A percentile compares a stretch with the other conserved stretches of the same genome.
Evolutionary conservation across 257 asterid species (phyloP).

Genomic region (Penstemon eatonii): DNA sequence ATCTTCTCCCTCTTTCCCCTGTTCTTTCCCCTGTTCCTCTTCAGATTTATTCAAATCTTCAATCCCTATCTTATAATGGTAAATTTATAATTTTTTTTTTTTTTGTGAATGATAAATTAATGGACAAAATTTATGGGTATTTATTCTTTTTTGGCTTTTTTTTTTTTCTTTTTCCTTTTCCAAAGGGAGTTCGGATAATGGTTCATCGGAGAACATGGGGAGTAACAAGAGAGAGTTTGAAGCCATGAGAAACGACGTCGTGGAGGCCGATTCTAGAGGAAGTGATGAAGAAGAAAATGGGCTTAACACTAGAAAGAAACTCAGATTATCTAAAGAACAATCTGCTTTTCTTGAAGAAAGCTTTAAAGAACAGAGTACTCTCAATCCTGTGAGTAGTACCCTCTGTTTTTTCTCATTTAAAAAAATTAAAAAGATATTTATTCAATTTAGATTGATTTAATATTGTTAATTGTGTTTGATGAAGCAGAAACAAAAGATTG

Average conservation of each 20-base stretch:
- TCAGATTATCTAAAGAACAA: conserved; percentile 75
- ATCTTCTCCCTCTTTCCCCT: conserved; percentile 57
- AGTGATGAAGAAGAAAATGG: conserved; percentile 81
- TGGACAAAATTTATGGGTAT: neutral
- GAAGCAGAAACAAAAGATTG: conserved; percentile 72
- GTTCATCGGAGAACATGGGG: conserved; percentile 53
- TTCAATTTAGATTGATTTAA: neutral
- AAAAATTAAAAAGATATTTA: neutral
- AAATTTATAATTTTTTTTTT: conserved; percentile 6
- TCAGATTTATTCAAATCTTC: conserved; percentile 35
- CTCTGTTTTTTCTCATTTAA: neutral
- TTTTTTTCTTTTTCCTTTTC: neutral
- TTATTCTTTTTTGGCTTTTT: neutral
- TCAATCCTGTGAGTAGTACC: conserved; percentile 63
- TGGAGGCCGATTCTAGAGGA: conserved; percentile 50
- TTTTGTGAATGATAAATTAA: neutral
- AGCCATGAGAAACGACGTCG: conserved; percentile 45
- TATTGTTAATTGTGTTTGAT: neutral
- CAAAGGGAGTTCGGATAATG: conserved; percentile 78
- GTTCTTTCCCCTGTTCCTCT: conserved; percentile 32
- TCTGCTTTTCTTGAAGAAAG: conserved; percentile 86
- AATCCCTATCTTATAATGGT: conserved; percentile 55
- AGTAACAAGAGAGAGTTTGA: conserved; percentile 35
- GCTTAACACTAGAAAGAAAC: conserved; percentile 58
- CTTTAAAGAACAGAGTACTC: conserved; percentile 76